Evolutionary conservation across 768 basidiomycete species (phyloP).

Genomic region (Pleurotus tuoliensis): DNA sequence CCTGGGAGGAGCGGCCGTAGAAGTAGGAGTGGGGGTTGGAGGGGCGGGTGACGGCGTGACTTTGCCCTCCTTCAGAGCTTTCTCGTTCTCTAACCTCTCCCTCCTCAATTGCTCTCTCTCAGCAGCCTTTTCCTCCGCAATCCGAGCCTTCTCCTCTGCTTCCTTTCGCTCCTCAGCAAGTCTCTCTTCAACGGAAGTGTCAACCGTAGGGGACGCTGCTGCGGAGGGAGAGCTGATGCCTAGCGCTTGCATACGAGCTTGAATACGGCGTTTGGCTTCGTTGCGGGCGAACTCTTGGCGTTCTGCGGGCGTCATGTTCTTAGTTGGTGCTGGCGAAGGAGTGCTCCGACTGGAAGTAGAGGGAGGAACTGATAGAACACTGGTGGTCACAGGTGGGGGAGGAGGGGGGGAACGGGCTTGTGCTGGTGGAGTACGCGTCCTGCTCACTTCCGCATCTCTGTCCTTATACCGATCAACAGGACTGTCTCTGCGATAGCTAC

Average conservation of each 20-base stretch:
- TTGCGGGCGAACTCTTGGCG: constrained; percentile 72
- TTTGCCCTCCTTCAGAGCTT: constrained; percentile 51
- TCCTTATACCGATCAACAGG: constrained; percentile 22
- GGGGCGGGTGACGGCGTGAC: constrained; percentile 30
- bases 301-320: constrained; percentile 84
- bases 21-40: constrained; percentile 11
- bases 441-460: constrained; percentile 35
- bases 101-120: constrained; percentile 70
- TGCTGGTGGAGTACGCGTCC: constrained; percentile 40
- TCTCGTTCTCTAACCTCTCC: constrained; percentile 75
- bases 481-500: not conserved
- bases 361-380: constrained; percentile 25
- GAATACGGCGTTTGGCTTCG: constrained; percentile 77
- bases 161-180: constrained; percentile 85
- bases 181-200: constrained; percentile 80
- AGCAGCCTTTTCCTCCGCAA: constrained; percentile 78
- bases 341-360: constrained; percentile 35
- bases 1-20: constrained; percentile 28
- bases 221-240: constrained; percentile 56
- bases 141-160: constrained; percentile 78
- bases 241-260: constrained; percentile 81
- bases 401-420: constrained; percentile 41
- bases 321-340: constrained; percentile 57
- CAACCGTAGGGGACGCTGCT: constrained; percentile 45
- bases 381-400: constrained; percentile 11